A percentile compares a stretch with the other conserved stretches of the same genome.
Evolutionary conservation across 371 early-diverging fungal genomes (phyloP).

Genomic region (Sporodiniella umbellata): DNA sequence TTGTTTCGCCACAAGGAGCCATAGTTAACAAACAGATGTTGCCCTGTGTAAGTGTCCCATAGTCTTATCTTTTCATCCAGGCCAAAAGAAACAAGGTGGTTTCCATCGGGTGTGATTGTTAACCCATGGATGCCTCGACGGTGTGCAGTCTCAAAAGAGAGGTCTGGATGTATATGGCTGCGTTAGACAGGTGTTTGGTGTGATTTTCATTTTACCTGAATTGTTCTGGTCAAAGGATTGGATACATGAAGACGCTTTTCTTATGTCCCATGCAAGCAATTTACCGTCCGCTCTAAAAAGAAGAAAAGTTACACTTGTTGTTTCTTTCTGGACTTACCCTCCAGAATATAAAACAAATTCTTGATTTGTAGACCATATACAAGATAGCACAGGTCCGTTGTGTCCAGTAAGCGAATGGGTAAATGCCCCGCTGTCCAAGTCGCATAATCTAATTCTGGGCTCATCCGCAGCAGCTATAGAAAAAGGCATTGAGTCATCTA

Average conservation of each 20-base stretch:
- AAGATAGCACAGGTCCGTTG: conserved; percentile 59
- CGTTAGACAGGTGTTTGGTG: neutral
- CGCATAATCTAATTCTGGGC: conserved; percentile 75
- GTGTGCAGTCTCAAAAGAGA: conserved; percentile 56
- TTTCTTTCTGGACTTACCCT: conserved; percentile 65
- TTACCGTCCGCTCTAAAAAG: conserved; percentile 56
- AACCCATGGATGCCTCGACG: conserved; percentile 71
- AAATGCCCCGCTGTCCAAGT: conserved; percentile 71
- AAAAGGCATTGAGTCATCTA: neutral
- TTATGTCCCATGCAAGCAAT: conserved; percentile 80
- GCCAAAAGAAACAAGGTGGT: conserved; percentile 61
- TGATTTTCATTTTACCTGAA: conserved; percentile 21
- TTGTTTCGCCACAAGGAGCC: conserved; percentile 56
- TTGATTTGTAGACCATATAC: conserved; percentile 81
- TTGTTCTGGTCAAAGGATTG: conserved; percentile 62
- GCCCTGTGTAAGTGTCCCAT: conserved; percentile 77
- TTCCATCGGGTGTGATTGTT: conserved; percentile 61
- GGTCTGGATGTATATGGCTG: neutral
- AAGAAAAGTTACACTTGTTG: neutral
- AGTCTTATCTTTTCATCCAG: conserved; percentile 74
- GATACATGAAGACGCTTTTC: conserved; percentile 63
- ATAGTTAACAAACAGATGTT: conserved; percentile 65
- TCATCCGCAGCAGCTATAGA: conserved; percentile 58
- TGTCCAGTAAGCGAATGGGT: conserved; percentile 78
- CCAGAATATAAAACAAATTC: conserved; percentile 80